phyloP scores from a whole-genome alignment of 2,329 filamentous ascomycete species.

The Colletotrichum australisinense region DNA sequence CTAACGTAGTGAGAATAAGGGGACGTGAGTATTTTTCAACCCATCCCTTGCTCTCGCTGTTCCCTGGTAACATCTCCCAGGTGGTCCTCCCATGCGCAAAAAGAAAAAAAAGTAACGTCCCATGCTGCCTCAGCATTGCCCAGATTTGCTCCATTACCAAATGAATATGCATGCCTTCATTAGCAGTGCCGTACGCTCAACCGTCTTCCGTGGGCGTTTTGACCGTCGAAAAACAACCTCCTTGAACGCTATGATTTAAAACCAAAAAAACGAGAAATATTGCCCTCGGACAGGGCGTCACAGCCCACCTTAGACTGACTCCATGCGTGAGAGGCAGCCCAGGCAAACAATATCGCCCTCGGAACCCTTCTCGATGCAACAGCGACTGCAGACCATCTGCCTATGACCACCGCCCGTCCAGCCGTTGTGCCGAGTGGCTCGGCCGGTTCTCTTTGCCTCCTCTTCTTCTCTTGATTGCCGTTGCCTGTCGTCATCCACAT shows the following conservation, averaged over 20 bases:
- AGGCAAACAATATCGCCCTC: conserved; percentile 76
- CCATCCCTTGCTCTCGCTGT: not conserved
- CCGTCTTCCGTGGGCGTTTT: not conserved
- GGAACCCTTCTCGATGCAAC: conserved; percentile 73
- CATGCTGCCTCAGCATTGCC: conserved; percentile 21
- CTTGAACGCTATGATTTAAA: conserved; percentile 10
- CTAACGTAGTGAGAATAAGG: not conserved
- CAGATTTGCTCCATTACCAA: conserved; percentile 8
- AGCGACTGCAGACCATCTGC: conserved; percentile 72
- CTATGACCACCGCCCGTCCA: conserved; percentile 59
- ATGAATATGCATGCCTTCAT: conserved; percentile 29
- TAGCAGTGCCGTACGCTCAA: conserved; percentile 19
- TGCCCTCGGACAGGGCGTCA: not conserved
- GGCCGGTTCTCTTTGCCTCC: not conserved
- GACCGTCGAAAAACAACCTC: not conserved
- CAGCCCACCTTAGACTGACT: conserved; percentile 45
- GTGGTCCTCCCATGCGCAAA: not conserved
- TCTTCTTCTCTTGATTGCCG: conserved; percentile 24
- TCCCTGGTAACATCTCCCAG: conserved; percentile 4
- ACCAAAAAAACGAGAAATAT: not conserved
- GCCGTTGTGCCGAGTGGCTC: conserved; percentile 37
- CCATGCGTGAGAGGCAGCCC: conserved; percentile 65
- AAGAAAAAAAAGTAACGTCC: not conserved
- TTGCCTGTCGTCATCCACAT: conserved; percentile 51
- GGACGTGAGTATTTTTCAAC: not conserved